Evolutionary conservation across 2,329 filamentous ascomycete genomes (phyloP), one percentile per base, ranked within the genome.

Genomic region (Fusarium humuli): DNA sequence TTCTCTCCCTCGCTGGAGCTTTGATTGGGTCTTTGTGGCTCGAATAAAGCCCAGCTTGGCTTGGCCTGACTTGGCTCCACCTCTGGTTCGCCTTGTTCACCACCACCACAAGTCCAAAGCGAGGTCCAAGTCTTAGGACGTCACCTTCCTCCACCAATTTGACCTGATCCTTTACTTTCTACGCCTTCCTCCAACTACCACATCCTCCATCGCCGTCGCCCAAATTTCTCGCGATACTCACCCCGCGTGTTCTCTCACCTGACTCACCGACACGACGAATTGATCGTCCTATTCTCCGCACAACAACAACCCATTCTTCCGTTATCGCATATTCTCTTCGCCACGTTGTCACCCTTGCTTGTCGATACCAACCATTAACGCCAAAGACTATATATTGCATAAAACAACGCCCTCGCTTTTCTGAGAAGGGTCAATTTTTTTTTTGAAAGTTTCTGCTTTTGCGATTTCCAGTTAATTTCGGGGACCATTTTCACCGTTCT

Each of bases 11-110:
- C 60, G 40, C 52, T 49, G 47, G 22, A 46, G 41, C 53, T 53
- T 48, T 52, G 67, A 55, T 65, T 65, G 40, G 65, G 50, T 49
- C 56, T 69, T 65, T 48, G 25, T 42, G 56, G 54, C 50, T 71
- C 41, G 60, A 66, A 53, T 48, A 70, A 66, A 61, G 55, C 47
- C 64, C 63, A 66, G 63, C 63, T 66, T 52, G 48, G 48, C 48
- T 47, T 54, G 56, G 68, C 56, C 54, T 27, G 49, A 52, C 49
- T 71, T 54, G 61, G 68, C 69, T 72, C 69, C 69, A 72, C 69
- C 57, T 65, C 40, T 55, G 37, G 49, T 55, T 71, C 56, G 61
- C 68, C 69, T 69, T 58, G 53, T 57, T 49, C 55, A 71, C 61
- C 69, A 65, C 52, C 32, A 65, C 48, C 49, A 52, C 49, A 37